Conservation (phyloP, 1,284 basidiomycete species). For the Rhodotorula sp. region DNA sequence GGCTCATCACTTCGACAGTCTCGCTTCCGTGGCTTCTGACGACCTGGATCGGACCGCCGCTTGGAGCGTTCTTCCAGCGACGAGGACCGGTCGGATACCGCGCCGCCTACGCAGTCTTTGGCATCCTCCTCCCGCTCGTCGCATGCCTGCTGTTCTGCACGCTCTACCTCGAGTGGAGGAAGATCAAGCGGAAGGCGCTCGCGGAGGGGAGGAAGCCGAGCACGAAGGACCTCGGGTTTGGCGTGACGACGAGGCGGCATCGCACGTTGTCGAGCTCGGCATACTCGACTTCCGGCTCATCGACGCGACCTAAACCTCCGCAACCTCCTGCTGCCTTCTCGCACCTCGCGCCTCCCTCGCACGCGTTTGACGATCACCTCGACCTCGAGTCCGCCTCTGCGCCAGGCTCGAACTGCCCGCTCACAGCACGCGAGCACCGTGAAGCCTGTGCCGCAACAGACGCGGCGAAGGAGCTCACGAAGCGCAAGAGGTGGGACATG, state of each 20-base stretch:
- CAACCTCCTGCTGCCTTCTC: neutral
- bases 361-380: neutral
- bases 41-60: slow-evolving; percentile 45
- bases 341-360: neutral
- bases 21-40: slow-evolving; percentile 46
- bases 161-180: slow-evolving; percentile 35
- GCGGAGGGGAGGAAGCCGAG: slow-evolving; percentile 17
- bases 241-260: slow-evolving; percentile 20
- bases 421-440: slow-evolving; percentile 5
- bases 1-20: slow-evolving; percentile 45
- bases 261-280: neutral
- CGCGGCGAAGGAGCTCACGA: slow-evolving; percentile 27
- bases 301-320: neutral
- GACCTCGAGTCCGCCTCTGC: neutral
- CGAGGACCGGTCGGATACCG: slow-evolving; percentile 45
- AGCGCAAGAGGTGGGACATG: slow-evolving; percentile 26
- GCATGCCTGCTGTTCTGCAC: slow-evolving; percentile 38
- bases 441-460: slow-evolving; percentile 11
- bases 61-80: slow-evolving; percentile 42
- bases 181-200: slow-evolving; percentile 20
- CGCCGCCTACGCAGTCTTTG: slow-evolving; percentile 43
- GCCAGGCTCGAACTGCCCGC: neutral
- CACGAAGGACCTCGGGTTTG: slow-evolving; percentile 26
- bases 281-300: neutral
- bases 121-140: slow-evolving; percentile 44